These are phyloP conservation scores for Filobasidium floriforme DNA, from an alignment of 768 basidiomycete genomes.

Conservation along the genomic window DNA sequence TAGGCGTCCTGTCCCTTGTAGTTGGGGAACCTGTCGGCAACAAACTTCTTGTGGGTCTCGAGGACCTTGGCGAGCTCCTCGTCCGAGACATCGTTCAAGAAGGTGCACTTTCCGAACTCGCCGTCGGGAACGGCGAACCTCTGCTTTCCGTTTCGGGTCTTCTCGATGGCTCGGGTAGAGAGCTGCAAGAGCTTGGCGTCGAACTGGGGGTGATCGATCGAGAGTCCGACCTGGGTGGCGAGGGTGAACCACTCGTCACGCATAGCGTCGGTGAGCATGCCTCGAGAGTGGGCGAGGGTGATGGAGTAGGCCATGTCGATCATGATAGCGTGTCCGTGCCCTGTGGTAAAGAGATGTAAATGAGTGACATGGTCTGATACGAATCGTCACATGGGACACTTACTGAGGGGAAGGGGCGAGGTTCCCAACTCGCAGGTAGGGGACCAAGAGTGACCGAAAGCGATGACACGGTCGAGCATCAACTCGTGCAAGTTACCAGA, in stretches of 20 bases:
- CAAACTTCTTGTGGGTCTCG: slow-evolving; percentile 43
- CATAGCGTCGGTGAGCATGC: slow-evolving; percentile 42
- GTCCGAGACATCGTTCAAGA: slow-evolving; percentile 45
- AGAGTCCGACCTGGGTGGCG: slow-evolving; percentile 40
- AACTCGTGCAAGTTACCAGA: slow-evolving; percentile 46
- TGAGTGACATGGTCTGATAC: no score
- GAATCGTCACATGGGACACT: no score
- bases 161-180: slow-evolving; percentile 45
- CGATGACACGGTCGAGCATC: slow-evolving; percentile 46
- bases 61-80: slow-evolving; percentile 41
- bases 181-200: slow-evolving; percentile 38
- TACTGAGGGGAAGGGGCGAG: slow-evolving; percentile 41
- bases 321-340: slow-evolving; percentile 45
- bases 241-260: slow-evolving; percentile 45
- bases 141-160: slow-evolving; percentile 43
- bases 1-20: slow-evolving; percentile 45
- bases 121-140: slow-evolving; percentile 44
- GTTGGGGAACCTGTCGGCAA: slow-evolving; percentile 34
- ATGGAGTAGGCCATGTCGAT: slow-evolving; percentile 47
- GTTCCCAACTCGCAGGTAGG: slow-evolving; percentile 42
- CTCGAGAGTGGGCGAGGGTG: slow-evolving; percentile 44
- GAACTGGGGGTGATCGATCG: slow-evolving; percentile 44
- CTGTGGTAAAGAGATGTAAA: no score
- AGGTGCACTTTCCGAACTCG: slow-evolving; percentile 43
- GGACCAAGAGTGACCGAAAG: slow-evolving; percentile 32